Evolutionary conservation across 768 basidiomycete genomes (phyloP).

Genomic region (Lactifluus rugatus): DNA sequence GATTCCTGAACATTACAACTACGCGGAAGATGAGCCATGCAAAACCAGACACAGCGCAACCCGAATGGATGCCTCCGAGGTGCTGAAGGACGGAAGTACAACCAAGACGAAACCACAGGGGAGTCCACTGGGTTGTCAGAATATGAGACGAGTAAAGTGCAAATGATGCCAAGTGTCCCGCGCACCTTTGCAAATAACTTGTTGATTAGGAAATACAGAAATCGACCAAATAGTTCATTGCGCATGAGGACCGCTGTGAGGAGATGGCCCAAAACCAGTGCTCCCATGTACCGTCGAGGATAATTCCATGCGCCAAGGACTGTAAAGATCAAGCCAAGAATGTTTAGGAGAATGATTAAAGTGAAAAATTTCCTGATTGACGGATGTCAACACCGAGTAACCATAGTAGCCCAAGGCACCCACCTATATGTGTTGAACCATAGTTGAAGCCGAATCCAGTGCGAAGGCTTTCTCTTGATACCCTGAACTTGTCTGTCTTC

Average conservation of each 20-base stretch:
- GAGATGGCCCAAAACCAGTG: constrained; percentile 35
- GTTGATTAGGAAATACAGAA: constrained; percentile 30
- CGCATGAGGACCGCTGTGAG: constrained; percentile 33
- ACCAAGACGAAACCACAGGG: constrained; percentile 31
- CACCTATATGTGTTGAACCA: constrained; percentile 34
- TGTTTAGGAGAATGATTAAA: constrained; percentile 27
- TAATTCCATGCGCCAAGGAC: constrained; percentile 28
- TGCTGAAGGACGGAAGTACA: constrained; percentile 38
- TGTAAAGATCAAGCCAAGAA: constrained; percentile 27
- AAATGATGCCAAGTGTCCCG: not conserved
- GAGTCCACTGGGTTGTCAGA: constrained; percentile 27
- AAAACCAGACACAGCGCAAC: constrained; percentile 62
- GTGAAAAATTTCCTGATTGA: constrained; percentile 30
- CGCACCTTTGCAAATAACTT: constrained; percentile 31
- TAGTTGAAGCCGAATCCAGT: constrained; percentile 26
- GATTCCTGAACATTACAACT: constrained; percentile 43
- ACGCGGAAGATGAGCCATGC: constrained; percentile 61
- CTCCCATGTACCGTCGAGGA: constrained; percentile 29
- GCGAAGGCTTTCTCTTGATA: constrained; percentile 22
- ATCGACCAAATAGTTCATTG: constrained; percentile 34
- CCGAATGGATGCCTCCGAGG: constrained; percentile 72
- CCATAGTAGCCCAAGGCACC: not conserved
- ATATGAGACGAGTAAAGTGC: constrained; percentile 1
- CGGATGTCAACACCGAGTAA: not conserved
- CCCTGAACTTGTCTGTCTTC: constrained; percentile 1